Conservation (phyloP, 371 early-diverging fungal genomes). For the Mortierella sp. region DNA sequence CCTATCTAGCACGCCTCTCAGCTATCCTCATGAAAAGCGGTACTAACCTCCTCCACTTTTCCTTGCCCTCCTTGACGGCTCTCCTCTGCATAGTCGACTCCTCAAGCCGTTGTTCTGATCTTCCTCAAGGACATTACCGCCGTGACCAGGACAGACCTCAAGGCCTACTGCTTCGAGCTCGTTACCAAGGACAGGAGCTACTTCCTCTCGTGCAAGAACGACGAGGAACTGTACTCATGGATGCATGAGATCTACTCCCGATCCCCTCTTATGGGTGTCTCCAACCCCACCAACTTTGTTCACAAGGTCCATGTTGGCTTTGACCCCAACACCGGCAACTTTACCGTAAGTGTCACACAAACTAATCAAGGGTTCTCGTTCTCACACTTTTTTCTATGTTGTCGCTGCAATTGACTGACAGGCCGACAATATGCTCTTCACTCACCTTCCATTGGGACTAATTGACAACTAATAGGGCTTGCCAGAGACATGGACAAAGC, state of each 20-base stretch:
- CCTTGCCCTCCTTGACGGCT: neutral
- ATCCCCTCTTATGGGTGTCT: slow-evolving; percentile 89
- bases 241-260: slow-evolving; percentile 95
- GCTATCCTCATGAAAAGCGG: neutral
- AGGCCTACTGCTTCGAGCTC: slow-evolving; percentile 92
- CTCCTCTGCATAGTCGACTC: slow-evolving; percentile 65
- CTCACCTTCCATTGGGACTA: neutral
- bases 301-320: slow-evolving; percentile 98
- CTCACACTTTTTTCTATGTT: neutral
- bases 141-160: slow-evolving; percentile 87
- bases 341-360: slow-evolving; percentile 77
- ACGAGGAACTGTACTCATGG: slow-evolving; percentile 97
- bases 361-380: neutral
- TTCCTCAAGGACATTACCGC: slow-evolving; percentile 90
- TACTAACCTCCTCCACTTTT: slow-evolving; percentile 3
- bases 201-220: slow-evolving; percentile 89
- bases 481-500: slow-evolving; percentile 93
- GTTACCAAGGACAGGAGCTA: slow-evolving; percentile 89
- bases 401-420: neutral
- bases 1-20: neutral
- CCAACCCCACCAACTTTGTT: slow-evolving; percentile 94
- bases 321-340: slow-evolving; percentile 93
- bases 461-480: slow-evolving; percentile 73
- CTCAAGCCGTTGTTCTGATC: slow-evolving; percentile 81
- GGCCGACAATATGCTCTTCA: neutral